Evolutionary conservation across 1,139 yeast species (phyloP), one percentile per base, ranked within the genome.

Genomic region (Taiozyma onychis): DNA sequence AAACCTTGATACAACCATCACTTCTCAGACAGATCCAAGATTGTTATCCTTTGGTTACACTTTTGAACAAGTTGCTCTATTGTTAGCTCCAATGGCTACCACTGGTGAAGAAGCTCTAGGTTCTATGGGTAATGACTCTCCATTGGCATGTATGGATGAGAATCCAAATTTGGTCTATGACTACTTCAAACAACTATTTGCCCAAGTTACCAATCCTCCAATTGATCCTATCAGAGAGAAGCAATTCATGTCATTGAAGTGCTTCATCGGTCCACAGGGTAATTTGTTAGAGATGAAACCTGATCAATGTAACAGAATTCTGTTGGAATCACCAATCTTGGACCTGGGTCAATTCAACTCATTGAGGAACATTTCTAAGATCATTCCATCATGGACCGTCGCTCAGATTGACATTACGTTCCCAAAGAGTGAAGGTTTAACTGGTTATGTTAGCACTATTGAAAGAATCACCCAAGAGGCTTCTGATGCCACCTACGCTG

Each of bases 171-270:
- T 93, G 58, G 75, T 89, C 58, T 93, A 87, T 68, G 99, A 93
- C 66, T 93, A 93, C 73, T 93, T 93, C 77, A 85, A 96, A 65
- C 96, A 93, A 70, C 78, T 93, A 63, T 93, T 93, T 71, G 99
- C 99, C 41, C 99, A 93, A 73, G 99, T 93, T 51, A 93, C 99
- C 43, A 93, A 93, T 71, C 99, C 99, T 54, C 99, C 99, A 51
- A 93, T 93, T 66, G 99, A 93, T 69, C 98, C 99, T 48, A 93
- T 93, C 61, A 85, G 99, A 69, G 99, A 93, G 72, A 84, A 86
- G 56, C 88, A 93, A 61, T 98, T 93, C 66, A 93, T 93, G 99
- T 88, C 97, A 18, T 78, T 93, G 61, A 97, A 91, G 68, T 93
- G 99, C 73, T 89, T 88, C 70, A 84, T 93, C 62, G 99, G 99